These are phyloP conservation scores for Colletotrichum sojae DNA, from an alignment of 2,329 filamentous ascomycete species.

Conservation along the genomic window DNA sequence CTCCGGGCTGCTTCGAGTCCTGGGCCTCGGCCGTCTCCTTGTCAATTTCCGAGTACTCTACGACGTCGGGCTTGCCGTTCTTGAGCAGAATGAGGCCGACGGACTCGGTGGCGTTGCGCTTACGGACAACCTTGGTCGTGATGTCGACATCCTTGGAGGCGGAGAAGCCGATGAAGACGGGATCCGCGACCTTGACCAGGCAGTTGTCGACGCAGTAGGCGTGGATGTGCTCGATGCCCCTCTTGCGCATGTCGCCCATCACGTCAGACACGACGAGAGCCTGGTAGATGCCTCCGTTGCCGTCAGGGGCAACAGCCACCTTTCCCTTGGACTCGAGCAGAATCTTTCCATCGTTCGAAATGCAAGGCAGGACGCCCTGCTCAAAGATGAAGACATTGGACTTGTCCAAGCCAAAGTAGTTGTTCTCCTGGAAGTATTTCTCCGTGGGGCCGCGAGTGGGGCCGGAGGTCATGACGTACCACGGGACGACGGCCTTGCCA, in stretches of 20 bases:
- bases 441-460: conserved; percentile 94
- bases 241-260: conserved; percentile 87
- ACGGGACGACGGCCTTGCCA: conserved; percentile 79
- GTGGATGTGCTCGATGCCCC: conserved; percentile 94
- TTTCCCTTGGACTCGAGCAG: conserved; percentile 90
- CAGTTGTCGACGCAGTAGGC: conserved; percentile 99
- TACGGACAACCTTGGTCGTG: conserved; percentile 98
- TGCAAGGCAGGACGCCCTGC: conserved; percentile 96
- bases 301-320: conserved; percentile 95
- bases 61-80: conserved; percentile 96
- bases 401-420: conserved; percentile 89
- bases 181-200: conserved; percentile 98
- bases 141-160: conserved; percentile 92
- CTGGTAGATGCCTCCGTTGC: conserved; percentile 97
- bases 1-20: conserved; percentile 82
- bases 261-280: conserved; percentile 86
- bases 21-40: conserved; percentile 88
- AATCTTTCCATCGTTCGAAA: conserved; percentile 98
- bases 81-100: conserved; percentile 95
- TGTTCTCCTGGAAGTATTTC: conserved; percentile 89
- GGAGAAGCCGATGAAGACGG: conserved; percentile 93
- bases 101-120: conserved; percentile 95
- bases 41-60: conserved; percentile 99
- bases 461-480: conserved; percentile 99
- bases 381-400: conserved; percentile 95